These are phyloP conservation scores for Fusarium sp. DNA, from an alignment of 2,329 filamentous ascomycete species.

Conservation along the genomic window DNA sequence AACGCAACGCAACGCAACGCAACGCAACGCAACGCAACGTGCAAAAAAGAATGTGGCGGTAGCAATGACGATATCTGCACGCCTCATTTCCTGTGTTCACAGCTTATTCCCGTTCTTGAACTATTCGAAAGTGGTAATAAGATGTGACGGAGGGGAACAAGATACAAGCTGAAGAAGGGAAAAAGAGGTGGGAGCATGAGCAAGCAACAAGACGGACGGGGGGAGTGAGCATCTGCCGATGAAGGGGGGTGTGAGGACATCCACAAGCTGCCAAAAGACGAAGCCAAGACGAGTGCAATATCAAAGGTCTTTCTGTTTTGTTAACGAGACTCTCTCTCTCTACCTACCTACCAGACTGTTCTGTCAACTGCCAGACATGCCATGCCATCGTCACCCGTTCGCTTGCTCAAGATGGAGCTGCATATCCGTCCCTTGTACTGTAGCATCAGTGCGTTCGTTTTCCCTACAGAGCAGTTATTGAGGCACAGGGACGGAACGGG, in stretches of 20 bases:
- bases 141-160: not conserved
- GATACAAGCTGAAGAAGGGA: slow-evolving; percentile 9
- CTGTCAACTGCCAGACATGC: slow-evolving; percentile 3
- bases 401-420: slow-evolving; percentile 29
- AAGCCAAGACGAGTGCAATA: slow-evolving; percentile 7
- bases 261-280: not conserved
- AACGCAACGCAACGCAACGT: not conserved
- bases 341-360: not conserved
- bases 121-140: slow-evolving; percentile 20
- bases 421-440: slow-evolving; percentile 20
- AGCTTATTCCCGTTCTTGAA: not conserved
- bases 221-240: slow-evolving; percentile 14
- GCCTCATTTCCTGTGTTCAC: not conserved
- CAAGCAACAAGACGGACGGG: not conserved
- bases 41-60: slow-evolving; percentile 11
- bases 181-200: slow-evolving; percentile 20
- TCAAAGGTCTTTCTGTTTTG: slow-evolving; percentile 3
- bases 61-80: slow-evolving; percentile 19
- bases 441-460: slow-evolving; percentile 27
- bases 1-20: not conserved
- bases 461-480: slow-evolving; percentile 3
- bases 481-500: slow-evolving; percentile 12
- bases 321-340: not conserved
- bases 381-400: slow-evolving; percentile 1
- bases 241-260: slow-evolving; percentile 2